Conservation (phyloP, 2,329 filamentous ascomycete genomes). For the Pseudodiploospora longispora region DNA sequence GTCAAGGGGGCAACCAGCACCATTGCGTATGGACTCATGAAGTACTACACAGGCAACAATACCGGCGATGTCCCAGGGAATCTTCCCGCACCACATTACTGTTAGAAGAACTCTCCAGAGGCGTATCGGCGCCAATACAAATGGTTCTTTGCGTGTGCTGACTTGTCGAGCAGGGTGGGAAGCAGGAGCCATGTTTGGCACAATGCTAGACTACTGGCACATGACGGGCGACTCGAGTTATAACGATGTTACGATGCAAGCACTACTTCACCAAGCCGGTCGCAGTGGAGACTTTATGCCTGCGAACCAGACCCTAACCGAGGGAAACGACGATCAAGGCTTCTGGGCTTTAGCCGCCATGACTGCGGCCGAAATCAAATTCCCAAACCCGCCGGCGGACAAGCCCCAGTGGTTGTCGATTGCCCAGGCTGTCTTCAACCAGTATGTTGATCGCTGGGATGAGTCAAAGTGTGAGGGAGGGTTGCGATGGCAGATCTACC, state of each 20-base stretch:
- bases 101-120: constrained; percentile 32
- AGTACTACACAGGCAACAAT: constrained; percentile 49
- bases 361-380: constrained; percentile 68
- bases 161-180: constrained; percentile 51
- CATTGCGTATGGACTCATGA: constrained; percentile 39
- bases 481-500: constrained; percentile 78
- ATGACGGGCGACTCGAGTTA: constrained; percentile 60
- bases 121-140: constrained; percentile 15
- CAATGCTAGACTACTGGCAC: constrained; percentile 64
- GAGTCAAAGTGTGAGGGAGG: constrained; percentile 58
- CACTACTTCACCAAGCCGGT: constrained; percentile 52
- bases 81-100: constrained; percentile 56
- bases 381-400: constrained; percentile 55
- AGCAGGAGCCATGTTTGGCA: constrained; percentile 62
- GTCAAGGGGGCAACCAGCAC: constrained; percentile 40
- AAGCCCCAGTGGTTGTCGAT: constrained; percentile 68
- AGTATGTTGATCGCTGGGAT: constrained; percentile 66
- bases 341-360: constrained; percentile 84
- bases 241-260: constrained; percentile 50
- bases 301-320: constrained; percentile 50
- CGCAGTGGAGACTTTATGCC: constrained; percentile 58
- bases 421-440: constrained; percentile 72
- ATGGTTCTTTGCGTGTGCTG: constrained; percentile 4
- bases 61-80: constrained; percentile 52
- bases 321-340: constrained; percentile 69